phyloP scores from a whole-genome alignment of 2,329 filamentous ascomycete species.

The Botryosphaeria agaves region DNA sequence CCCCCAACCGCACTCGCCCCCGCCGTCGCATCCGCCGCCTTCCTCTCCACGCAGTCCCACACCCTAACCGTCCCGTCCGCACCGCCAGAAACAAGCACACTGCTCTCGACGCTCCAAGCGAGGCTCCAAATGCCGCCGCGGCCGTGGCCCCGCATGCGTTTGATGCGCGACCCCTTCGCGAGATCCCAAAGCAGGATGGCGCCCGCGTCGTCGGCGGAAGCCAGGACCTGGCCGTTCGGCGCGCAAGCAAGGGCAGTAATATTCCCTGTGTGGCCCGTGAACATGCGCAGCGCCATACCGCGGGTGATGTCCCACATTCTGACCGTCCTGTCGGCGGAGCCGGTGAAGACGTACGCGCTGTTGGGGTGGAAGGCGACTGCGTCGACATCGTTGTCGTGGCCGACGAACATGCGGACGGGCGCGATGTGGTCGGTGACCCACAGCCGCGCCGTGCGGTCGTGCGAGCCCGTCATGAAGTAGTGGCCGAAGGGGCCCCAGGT shows the following conservation, averaged over 20 bases:
- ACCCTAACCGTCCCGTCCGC: conserved; percentile 84
- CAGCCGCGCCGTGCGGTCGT: conserved; percentile 77
- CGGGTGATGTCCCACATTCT: conserved; percentile 94
- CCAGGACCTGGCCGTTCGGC: conserved; percentile 77
- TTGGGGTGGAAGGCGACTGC: conserved; percentile 90
- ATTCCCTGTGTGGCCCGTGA: conserved; percentile 79
- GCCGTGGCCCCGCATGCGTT: conserved; percentile 84
- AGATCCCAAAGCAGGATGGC: conserved; percentile 94
- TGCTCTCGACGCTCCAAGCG: conserved; percentile 86
- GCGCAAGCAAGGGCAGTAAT: conserved; percentile 74
- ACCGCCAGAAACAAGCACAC: conserved; percentile 73
- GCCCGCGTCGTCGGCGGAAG: conserved; percentile 73
- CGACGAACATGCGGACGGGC: conserved; percentile 71
- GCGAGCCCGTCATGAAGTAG: conserved; percentile 78
- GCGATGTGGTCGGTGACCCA: conserved; percentile 91
- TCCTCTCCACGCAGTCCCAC: conserved; percentile 73
- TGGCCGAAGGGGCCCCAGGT: conserved; percentile 86
- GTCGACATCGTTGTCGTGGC: conserved; percentile 87
- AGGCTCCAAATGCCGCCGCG: conserved; percentile 90
- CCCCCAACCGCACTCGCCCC: too few relatives aligned
- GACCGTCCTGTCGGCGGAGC: conserved; percentile 81
- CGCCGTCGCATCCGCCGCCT: conserved; percentile 38
- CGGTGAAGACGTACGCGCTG: conserved; percentile 82
- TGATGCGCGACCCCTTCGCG: conserved; percentile 67
- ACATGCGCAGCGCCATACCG: conserved; percentile 75